These are phyloP conservation scores for Dissophora ornata DNA, from an alignment of 192 early-diverging fungal genomes.

Conservation along the genomic window DNA sequence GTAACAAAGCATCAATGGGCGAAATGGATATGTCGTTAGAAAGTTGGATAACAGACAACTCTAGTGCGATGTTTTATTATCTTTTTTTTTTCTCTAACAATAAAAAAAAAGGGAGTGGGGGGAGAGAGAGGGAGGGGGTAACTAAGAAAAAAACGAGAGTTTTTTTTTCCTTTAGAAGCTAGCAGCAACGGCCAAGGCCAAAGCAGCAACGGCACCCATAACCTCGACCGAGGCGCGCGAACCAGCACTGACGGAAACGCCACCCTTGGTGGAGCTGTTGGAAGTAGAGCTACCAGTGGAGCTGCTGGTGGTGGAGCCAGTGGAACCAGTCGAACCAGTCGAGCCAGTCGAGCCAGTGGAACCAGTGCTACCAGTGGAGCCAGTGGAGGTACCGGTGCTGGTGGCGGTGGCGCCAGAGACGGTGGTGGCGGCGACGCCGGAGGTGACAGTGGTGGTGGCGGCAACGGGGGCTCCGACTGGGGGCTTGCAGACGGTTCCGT, in stretches of 20 bases:
- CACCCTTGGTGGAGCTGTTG: neutral
- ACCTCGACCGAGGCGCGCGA: conserved; percentile 14
- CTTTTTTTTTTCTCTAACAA: too few relatives aligned
- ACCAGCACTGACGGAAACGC: neutral
- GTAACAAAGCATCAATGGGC: too few relatives aligned
- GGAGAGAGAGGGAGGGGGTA: too few relatives aligned
- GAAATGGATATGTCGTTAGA: too few relatives aligned
- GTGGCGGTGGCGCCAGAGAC: neutral
- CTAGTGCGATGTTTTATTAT: too few relatives aligned
- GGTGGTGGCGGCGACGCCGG: neutral
- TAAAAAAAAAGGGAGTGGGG: neutral
- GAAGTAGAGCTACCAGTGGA: too few relatives aligned
- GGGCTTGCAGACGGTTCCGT: conserved; percentile 25
- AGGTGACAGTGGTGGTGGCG: neutral
- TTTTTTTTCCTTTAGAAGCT: neutral
- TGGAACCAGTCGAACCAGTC: too few relatives aligned
- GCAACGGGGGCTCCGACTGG: conserved; percentile 1
- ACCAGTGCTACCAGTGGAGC: neutral
- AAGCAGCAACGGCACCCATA: conserved; percentile 16
- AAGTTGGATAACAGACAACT: too few relatives aligned
- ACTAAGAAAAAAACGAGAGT: too few relatives aligned
- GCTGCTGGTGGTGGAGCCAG: neutral
- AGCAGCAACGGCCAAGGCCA: conserved; percentile 1
- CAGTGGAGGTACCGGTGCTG: neutral
- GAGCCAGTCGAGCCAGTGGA: neutral